These are phyloP conservation scores for Phytopythium chamaehyphon DNA, from an alignment of 352 stramenopile genomes.

Conservation along the genomic window DNA sequence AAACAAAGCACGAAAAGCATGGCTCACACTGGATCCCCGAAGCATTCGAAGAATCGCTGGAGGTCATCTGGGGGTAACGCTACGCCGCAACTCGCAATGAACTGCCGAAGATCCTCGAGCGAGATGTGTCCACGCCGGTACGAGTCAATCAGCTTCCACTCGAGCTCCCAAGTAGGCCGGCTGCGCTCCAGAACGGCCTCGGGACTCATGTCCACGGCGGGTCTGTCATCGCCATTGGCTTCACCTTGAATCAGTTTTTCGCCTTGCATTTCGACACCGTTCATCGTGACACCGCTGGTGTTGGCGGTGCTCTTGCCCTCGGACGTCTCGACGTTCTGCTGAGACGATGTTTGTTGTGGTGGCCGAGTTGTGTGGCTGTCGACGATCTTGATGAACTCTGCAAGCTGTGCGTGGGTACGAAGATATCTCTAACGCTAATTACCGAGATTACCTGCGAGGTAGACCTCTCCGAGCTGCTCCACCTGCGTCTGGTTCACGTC, in stretches of 20 bases:
- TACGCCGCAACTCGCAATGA: slow-evolving; percentile 42
- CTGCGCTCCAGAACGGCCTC: slow-evolving; percentile 22
- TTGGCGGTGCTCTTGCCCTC: not conserved
- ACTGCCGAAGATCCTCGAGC: slow-evolving; percentile 35
- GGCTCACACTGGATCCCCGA: slow-evolving; percentile 18
- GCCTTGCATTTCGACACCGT: not conserved
- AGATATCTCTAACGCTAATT: not conserved
- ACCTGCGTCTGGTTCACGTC: slow-evolving; percentile 50
- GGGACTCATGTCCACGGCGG: slow-evolving; percentile 1
- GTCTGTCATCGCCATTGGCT: not conserved
- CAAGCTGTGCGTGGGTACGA: not conserved
- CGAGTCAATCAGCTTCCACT: slow-evolving; percentile 59
- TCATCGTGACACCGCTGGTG: not conserved
- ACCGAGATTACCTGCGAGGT: slow-evolving; percentile 40
- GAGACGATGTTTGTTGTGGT: not conserved
- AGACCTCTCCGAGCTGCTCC: slow-evolving; percentile 54
- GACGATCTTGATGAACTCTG: slow-evolving; percentile 75
- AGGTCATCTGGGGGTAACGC: slow-evolving; percentile 39
- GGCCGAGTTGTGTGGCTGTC: slow-evolving; percentile 39
- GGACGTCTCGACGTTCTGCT: not conserved
- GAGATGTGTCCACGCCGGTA: slow-evolving; percentile 37
- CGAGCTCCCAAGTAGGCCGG: slow-evolving; percentile 29
- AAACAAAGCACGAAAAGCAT: no score
- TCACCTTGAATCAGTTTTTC: not conserved
- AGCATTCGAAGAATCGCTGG: slow-evolving; percentile 52